Evolutionary conservation across 192 early-diverging fungal genomes (phyloP), one percentile per base, ranked within the genome.

Genomic region (Coemansia sp.): DNA sequence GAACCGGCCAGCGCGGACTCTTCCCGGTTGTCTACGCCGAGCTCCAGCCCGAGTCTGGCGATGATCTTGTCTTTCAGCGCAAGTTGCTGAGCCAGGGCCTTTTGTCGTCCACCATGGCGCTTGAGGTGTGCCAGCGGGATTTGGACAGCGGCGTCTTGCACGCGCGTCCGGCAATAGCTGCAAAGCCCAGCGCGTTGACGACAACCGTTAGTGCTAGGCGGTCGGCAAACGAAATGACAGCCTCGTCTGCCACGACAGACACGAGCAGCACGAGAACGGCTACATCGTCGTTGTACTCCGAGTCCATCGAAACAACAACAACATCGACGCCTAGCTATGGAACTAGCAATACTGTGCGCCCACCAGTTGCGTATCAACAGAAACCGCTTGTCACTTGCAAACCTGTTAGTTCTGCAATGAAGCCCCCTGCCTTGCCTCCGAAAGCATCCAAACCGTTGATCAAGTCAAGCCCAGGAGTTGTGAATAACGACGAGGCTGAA

Each of bases 21-120:
- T 75, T 81, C 46, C 78, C 78, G 0, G 78, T 62, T 2, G 74
- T 75, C 36, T 81, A 81, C 49, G 63, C 70, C 0, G 73, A 81
- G 42, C 73, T 81, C 2, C 22, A 49, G n/a, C 69, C 69, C 1
- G 73, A 81, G 61, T 40, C 64, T 14, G 65, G 66, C 46, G 78
- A 81, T 65, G 73, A 75, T 54, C 20, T 65, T 34, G 58, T 5
- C 9, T 67, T 79, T 35, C 53, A 74, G 13, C 61, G 48, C 33
- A 70, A 59, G 4, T 53, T 79, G 9, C 71, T 68, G n/a, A 14
- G 32, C 14, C 55, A 59, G 14, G 65, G 65, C 2, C 58, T 79
- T 29, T 55, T 79, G n/a, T 78, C 76, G 11, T 78, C 76, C 1
- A 66, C 66, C 0, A 19, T 69, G 25, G 45, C 61, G 19, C 60